Evolutionary conservation across 164 flowering plant genomes (phyloP), one percentile per base, ranked within the genome.

Genomic region (Aristolochia contorta): DNA sequence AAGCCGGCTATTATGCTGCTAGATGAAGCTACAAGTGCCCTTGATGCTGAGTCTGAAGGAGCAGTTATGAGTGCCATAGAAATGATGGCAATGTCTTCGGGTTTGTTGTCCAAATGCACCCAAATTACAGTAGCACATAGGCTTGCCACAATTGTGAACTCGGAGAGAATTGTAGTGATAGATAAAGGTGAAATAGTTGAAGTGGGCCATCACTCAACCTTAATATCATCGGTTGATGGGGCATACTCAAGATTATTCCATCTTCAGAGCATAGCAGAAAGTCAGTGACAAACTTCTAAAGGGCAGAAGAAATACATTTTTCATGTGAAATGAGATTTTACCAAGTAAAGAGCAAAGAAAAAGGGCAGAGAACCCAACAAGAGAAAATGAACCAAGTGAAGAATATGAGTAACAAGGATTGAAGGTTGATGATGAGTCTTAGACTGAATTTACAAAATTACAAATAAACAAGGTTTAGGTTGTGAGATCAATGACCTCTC

Each of bases 11-110:
- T 85, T 57, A 57, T 85, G 71, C 49, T 72, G 19, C 81, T 85
- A 20, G 86, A 84, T 69, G 94, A 87, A 72, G 86, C 89, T 57
- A 87, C 89, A 63, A 87, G 95, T 69, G 87, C 89, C 24, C 85
- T 84, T 3, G 86, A 87, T 69, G 76, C 81, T 21, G 85, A 82
- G 60, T 79, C 86, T 15, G 89, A 82, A 67, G 75, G 76, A 60
- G 69, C 70, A 16, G 70, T 84, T 13, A 78, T 72, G 49, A 68
- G 43, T 60, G 89, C 86, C 49, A 63, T 84, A 56, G 79, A 69
- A 27, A 67, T 77, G 46, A 65, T 60, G 43, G 66, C 66, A 14
- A 54, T 66, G 10, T 55, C 53, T 13, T 61, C 57, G 12, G 67
- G 67, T 37, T 33, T 61, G 0, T 25, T 55, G 54, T 67, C 73